A percentile compares a stretch with the other conserved stretches of the same genome.
Evolutionary conservation across 495 filamentous ascomycete genomes (phyloP).

Genomic region (Penicillium verhagenii): DNA sequence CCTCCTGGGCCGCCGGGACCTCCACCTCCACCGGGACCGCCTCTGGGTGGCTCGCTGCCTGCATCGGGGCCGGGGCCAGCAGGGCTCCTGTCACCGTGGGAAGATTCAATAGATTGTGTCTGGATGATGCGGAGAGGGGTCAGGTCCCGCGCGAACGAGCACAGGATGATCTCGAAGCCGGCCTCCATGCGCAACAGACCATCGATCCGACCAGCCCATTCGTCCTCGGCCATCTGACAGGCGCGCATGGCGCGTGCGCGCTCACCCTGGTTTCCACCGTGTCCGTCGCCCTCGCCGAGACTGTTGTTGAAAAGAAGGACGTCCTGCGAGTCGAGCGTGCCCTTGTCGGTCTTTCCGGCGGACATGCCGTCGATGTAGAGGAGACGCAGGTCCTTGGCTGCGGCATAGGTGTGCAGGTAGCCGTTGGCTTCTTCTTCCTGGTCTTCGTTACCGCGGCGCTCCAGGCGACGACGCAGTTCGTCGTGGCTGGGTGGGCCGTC

Average conservation of each 20-base stretch:
- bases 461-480: conserved; percentile 16
- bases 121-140: conserved; percentile 29
- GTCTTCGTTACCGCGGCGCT: conserved; percentile 1
- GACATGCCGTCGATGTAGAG: conserved; percentile 64
- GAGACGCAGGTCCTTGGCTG: conserved; percentile 49
- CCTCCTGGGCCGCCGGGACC: conserved; percentile 10
- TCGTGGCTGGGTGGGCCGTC: conserved; percentile 6
- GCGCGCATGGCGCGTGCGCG: conserved; percentile 43
- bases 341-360: conserved; percentile 56
- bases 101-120: conserved; percentile 16
- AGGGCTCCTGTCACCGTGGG: background rate
- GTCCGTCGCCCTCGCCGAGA: conserved; percentile 1
- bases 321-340: conserved; percentile 63
- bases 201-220: conserved; percentile 53
- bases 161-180: conserved; percentile 70
- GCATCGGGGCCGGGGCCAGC: conserved; percentile 9
- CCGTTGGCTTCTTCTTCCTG: conserved; percentile 29
- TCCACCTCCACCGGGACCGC: background rate
- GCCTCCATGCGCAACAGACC: conserved; percentile 67
- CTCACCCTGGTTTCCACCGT: conserved; percentile 30
- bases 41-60: conserved; percentile 14
- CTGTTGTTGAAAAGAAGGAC: conserved; percentile 42
- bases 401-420: conserved; percentile 56
- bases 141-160: conserved; percentile 51
- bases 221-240: conserved; percentile 45